Evolutionary conservation across 139 green algal genomes (phyloP).

Genomic region (Edaphochlamys debaryana): DNA sequence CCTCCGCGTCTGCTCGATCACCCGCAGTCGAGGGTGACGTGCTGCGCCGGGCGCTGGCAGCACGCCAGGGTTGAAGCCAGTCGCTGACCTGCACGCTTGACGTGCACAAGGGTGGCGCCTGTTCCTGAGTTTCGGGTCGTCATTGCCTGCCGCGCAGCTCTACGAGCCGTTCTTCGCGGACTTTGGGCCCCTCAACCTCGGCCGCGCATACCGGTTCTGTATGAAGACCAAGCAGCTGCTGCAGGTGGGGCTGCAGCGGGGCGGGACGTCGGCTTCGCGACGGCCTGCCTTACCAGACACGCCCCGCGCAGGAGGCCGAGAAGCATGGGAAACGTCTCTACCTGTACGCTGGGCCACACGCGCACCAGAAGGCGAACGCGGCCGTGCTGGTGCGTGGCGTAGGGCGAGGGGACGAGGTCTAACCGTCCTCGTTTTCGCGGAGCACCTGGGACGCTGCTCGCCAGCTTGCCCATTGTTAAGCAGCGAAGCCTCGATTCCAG

Average conservation of each 20-base stretch:
- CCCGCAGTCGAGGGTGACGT: too few relatives aligned
- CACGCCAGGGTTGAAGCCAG: too few relatives aligned
- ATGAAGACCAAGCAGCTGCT: conserved; percentile 71
- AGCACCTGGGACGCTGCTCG: too few relatives aligned
- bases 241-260: conserved; percentile 48
- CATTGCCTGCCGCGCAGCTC: conserved; percentile 67
- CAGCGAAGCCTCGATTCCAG: too few relatives aligned
- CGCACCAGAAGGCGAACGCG: conserved; percentile 82
- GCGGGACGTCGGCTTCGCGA: neutral
- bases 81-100: too few relatives aligned
- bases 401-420: too few relatives aligned
- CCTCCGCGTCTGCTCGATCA: too few relatives aligned
- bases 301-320: conserved; percentile 63
- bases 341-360: conserved; percentile 71
- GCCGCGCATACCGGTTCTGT: conserved; percentile 83
- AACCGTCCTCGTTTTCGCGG: neutral
- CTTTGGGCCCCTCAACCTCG: conserved; percentile 94
- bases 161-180: conserved; percentile 95
- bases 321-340: conserved; percentile 69
- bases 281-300: neutral
- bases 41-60: too few relatives aligned
- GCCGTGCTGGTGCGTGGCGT: conserved; percentile 85
- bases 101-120: too few relatives aligned
- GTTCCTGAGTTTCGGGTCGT: too few relatives aligned
- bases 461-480: too few relatives aligned